Percentiles rank a stretch among this genome's conserved stretches.
Conservation (phyloP, 2,329 filamentous ascomycete species). For the Penicillium sp. region DNA sequence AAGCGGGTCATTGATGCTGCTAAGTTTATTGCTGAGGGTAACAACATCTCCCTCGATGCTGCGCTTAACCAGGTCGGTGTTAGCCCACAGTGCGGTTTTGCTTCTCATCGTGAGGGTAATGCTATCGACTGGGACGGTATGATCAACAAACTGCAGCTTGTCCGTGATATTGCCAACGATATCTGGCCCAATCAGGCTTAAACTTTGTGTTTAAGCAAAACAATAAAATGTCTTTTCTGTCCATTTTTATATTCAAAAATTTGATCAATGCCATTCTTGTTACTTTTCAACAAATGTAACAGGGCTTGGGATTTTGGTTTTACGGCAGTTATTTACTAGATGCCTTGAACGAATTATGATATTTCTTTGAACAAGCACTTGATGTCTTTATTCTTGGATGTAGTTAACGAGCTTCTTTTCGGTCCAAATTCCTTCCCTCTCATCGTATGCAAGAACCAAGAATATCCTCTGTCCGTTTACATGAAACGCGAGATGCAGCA, state of each 20-base stretch:
- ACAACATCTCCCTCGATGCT: slow-evolving; percentile 61
- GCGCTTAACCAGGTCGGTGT: slow-evolving; percentile 66
- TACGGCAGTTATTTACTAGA: slow-evolving; percentile 6
- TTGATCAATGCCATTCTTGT: slow-evolving; percentile 6
- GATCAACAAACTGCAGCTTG: slow-evolving; percentile 69
- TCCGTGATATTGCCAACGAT: slow-evolving; percentile 69
- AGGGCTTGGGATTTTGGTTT: not conserved
- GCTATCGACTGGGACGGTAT: slow-evolving; percentile 67
- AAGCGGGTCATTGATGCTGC: slow-evolving; percentile 59
- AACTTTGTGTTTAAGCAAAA: not conserved
- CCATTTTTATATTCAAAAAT: not conserved
- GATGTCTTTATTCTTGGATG: slow-evolving; percentile 21
- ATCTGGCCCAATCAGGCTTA: slow-evolving; percentile 63
- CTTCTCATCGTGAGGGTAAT: slow-evolving; percentile 72
- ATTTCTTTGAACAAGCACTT: slow-evolving; percentile 18
- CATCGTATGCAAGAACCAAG: not conserved
- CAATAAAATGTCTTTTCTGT: not conserved
- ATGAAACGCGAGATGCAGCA: not conserved
- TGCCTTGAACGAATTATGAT: slow-evolving; percentile 16
- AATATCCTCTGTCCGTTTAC: no score
- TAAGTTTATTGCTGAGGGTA: slow-evolving; percentile 67
- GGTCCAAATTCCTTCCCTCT: not conserved
- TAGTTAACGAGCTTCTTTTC: slow-evolving; percentile 8
- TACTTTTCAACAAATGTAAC: slow-evolving; percentile 14
- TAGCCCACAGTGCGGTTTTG: slow-evolving; percentile 72